Conservation (phyloP, 805 yeast species). For the Saturnispora mendoncae region DNA sequence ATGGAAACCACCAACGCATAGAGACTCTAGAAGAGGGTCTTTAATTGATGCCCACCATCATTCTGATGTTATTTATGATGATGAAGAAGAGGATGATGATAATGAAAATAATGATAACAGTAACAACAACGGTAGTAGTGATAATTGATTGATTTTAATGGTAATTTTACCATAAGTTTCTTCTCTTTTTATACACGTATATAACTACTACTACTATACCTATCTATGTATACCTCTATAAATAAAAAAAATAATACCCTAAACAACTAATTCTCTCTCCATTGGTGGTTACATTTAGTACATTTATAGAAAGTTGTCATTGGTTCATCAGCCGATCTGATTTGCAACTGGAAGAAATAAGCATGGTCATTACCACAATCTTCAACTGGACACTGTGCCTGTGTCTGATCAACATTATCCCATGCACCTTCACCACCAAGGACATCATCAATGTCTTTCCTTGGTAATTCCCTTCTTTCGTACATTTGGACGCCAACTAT, state of each 20-base stretch:
- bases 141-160: background rate
- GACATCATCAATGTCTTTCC: constrained; percentile 93
- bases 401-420: constrained; percentile 97
- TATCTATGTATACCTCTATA: too few species aligned
- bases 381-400: constrained; percentile 85
- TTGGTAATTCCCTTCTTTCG: constrained; percentile 72
- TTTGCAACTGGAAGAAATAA: constrained; percentile 92
- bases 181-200: background rate
- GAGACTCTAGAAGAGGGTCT: constrained; percentile 15
- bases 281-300: constrained; percentile 84
- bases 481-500: constrained; percentile 75
- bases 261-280: constrained; percentile 95
- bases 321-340: constrained; percentile 97
- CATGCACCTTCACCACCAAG: constrained; percentile 96
- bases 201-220: too few species aligned
- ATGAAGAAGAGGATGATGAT: constrained; percentile 17
- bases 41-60: constrained; percentile 10
- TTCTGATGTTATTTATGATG: constrained; percentile 15
- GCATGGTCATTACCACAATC: constrained; percentile 84
- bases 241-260: background rate
- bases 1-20: constrained; percentile 11
- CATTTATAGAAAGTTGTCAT: constrained; percentile 98
- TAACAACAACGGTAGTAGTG: background rate
- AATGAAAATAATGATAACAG: constrained; percentile 7
- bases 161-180: too few species aligned